Base-by-base conservation (phyloP, 495 filamentous ascomycete genomes). In the Penicillium bialowiezense region DNA sequence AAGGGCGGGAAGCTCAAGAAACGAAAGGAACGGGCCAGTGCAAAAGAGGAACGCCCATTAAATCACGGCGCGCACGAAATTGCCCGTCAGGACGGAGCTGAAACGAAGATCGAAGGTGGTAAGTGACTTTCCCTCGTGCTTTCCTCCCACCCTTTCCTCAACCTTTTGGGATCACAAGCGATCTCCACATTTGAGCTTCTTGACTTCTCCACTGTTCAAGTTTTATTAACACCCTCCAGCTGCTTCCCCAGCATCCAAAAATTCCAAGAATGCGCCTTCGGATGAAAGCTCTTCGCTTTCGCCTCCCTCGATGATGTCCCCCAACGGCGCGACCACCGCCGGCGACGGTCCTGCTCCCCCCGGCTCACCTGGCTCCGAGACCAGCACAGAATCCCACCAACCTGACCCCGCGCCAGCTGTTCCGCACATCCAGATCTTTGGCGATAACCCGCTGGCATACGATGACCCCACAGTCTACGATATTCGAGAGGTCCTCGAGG, bases 381-480 rank as follows among this genome's bases (percentile, higher is more conserved):
- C 78, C 18, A 83, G 80, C 49, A 82, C 82, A 1, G 78, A 79
- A 75, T 68, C 85, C 13, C 83, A 89, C 59, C 91, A 90, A 64
- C 87, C 86, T 5, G 79, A 85, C n/a, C 88, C 90, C 1, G 83
- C 84, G 10, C 84, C 87, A 17, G 79, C 88, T 21, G 73, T 89
- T 19, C 81, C 89, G 21, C 84, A 90, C 48, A 73, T 81, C 55
- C 83, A 95, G 58, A 86, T 88, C 2, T 96, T 99, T 58, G 92
- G 91, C 32, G 85, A 93, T 9, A 90, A 97, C 60, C 91, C 91
- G 0, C 83, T 88, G n/a, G 87, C 83, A 15, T 96, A 90, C 55
- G 86, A 90, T 55, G 93, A 99, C 60, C 90, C 91, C 0, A 97
- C 91, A 31, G 77, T 97, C 40, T 99, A 99, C 68, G 86, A 97